A percentile compares a stretch with the other conserved stretches of the same genome.
Conservation (phyloP, 1,284 basidiomycete species). For the Wolfiporia cocos region DNA sequence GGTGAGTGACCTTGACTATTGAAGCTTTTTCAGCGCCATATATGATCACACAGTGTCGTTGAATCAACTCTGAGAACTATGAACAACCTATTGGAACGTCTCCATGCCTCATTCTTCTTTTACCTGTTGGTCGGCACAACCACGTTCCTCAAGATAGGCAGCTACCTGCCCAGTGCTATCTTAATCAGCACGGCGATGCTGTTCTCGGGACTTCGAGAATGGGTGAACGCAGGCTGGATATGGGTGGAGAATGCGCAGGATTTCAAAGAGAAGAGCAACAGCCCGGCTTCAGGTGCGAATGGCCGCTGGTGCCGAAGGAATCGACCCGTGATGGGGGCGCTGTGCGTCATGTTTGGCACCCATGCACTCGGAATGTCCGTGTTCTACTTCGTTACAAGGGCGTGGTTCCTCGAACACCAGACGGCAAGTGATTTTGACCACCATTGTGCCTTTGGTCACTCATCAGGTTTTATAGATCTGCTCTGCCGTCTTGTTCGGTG, state of each 20-base stretch:
- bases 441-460: neutral
- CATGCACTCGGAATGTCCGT: conserved; percentile 45
- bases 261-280: conserved; percentile 18
- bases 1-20: conserved; percentile 34
- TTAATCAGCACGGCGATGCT: conserved; percentile 80
- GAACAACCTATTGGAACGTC: conserved; percentile 89
- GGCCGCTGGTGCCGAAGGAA: conserved; percentile 30
- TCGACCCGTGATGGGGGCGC: conserved; percentile 44
- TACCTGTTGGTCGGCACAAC: conserved; percentile 76
- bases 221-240: conserved; percentile 65
- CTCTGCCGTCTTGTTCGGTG: neutral
- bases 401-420: conserved; percentile 34
- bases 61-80: conserved; percentile 85
- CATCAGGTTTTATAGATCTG: neutral
- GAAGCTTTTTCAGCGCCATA: neutral
- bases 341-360: conserved; percentile 48
- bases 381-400: conserved; percentile 39
- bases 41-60: conserved; percentile 44
- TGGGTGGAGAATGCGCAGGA: conserved; percentile 20
- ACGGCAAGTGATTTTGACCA: conserved; percentile 27
- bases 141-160: conserved; percentile 85
- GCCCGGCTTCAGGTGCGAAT: neutral
- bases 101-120: conserved; percentile 96
- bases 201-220: conserved; percentile 69
- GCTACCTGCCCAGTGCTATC: conserved; percentile 82